A percentile compares a stretch with the other conserved stretches of the same genome.
These are phyloP conservation scores for Sugiyamaella grinbergsii DNA, from an alignment of 1,139 yeast species.

Conservation along the genomic window DNA sequence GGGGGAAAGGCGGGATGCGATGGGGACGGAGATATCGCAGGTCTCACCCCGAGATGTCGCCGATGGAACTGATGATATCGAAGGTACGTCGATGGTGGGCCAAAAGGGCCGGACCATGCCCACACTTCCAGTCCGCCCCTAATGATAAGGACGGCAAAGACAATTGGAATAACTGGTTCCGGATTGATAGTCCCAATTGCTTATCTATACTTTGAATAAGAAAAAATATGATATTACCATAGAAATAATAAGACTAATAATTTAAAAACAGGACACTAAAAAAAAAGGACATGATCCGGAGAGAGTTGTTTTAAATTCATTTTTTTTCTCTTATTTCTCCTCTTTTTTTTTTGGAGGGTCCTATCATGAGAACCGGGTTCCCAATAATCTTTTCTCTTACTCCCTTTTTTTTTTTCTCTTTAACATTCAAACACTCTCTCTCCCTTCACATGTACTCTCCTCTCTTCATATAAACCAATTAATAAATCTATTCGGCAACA, in stretches of 20 bases:
- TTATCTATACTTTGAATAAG: too few relatives aligned
- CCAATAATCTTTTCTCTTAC: background rate
- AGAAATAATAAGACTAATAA: conserved; percentile 13
- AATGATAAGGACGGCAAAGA: background rate
- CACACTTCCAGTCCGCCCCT: too few relatives aligned
- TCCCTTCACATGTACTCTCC: too few relatives aligned
- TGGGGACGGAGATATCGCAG: too few relatives aligned
- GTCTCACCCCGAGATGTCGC: too few relatives aligned
- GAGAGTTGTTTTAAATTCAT: background rate
- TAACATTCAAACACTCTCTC: background rate
- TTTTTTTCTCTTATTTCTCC: background rate
- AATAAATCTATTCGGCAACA: conserved; percentile 13
- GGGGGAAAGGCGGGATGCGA: too few relatives aligned
- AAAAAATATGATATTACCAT: conserved; percentile 7
- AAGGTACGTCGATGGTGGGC: too few relatives aligned
- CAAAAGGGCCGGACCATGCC: too few relatives aligned
- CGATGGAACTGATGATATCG: too few relatives aligned
- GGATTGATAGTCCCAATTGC: too few relatives aligned
- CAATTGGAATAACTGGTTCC: background rate
- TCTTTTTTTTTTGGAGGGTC: background rate
- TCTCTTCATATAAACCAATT: background rate
- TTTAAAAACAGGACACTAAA: conserved; percentile 7
- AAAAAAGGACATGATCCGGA: conserved; percentile 2
- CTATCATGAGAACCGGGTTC: background rate
- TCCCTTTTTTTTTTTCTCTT: background rate